Percentiles rank a stretch among this genome's conserved stretches.
These are phyloP conservation scores for Cucurbitaria berberidis DNA, from an alignment of 2,329 filamentous ascomycete genomes.

Conservation along the genomic window DNA sequence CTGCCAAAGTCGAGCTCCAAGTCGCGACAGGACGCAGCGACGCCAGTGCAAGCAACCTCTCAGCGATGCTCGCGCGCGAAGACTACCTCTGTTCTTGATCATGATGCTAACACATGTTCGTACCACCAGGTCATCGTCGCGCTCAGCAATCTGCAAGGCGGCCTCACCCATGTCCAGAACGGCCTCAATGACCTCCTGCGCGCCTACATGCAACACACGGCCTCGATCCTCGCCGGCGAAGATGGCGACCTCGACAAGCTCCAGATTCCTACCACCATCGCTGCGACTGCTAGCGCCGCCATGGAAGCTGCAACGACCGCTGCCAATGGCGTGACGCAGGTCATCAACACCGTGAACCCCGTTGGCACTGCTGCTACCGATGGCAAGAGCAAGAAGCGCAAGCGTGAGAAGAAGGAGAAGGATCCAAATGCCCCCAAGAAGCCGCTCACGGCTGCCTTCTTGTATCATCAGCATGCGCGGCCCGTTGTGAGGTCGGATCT, in stretches of 20 bases:
- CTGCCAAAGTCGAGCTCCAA: background rate
- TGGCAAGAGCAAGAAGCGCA: constrained; percentile 66
- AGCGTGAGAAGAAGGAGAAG: constrained; percentile 76
- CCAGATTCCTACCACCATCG: constrained; percentile 53
- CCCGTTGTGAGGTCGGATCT: constrained; percentile 77
- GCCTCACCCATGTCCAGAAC: constrained; percentile 44
- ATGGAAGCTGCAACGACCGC: constrained; percentile 36
- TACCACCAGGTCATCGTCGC: constrained; percentile 71
- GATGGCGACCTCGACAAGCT: constrained; percentile 49
- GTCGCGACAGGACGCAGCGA: constrained; percentile 4
- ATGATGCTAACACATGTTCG: constrained; percentile 10
- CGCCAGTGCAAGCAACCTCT: constrained; percentile 19
- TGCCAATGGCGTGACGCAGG: constrained; percentile 28
- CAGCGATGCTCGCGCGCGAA: constrained; percentile 11
- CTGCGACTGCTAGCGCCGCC: constrained; percentile 34
- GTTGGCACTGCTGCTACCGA: constrained; percentile 19
- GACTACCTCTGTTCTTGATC: background rate
- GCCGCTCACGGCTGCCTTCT: constrained; percentile 90
- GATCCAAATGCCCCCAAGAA: constrained; percentile 96
- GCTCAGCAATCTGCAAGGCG: constrained; percentile 76
- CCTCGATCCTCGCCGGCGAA: constrained; percentile 68
- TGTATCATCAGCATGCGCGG: constrained; percentile 89
- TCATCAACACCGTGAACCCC: constrained; percentile 19
- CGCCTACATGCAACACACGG: constrained; percentile 88
- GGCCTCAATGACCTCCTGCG: constrained; percentile 79